Evolutionary conservation across 768 basidiomycete species (phyloP), one percentile per base, ranked within the genome.

Genomic region (Tricholomella constricta): DNA sequence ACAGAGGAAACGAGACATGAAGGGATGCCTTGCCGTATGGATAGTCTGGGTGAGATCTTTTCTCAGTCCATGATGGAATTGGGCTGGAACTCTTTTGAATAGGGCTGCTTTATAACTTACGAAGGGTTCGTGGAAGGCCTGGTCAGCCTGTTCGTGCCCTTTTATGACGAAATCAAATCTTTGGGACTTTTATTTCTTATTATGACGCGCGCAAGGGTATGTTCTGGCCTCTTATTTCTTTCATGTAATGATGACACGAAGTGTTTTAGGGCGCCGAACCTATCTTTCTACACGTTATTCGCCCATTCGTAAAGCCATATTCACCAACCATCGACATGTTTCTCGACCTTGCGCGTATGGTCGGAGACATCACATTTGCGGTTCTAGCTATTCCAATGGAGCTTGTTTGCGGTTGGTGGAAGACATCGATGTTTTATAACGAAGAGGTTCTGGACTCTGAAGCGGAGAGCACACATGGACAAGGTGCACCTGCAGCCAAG

Each of bases 211-310:
- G 83, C 91, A 53, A 75, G 85, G 69, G 91, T 58, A 36, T n/a
- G 57, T 45, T 23, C 88, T 64, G 9, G 15, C 35, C 19, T 42
- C 15, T 43, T 9, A 14, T 34, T 43, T 6, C 35, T 27, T 11
- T 9, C 19, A 42, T 38, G 41, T 55, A 31, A 36, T 45, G n/a
- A 43, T 25, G 26, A 51, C 11, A 6, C 29, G n/a, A n/a, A n/a
- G n/a, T n/a, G n/a, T n/a, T n/a, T 6, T 60, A 94, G 91, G 90
- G 89, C 23, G 89, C 92, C 25, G 92, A 94, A 69, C 92, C 91
- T 6, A 80, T 94, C 40, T 91, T 83, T 61, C 75, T 94, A 17
- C 88, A 94, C 66, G 68, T 92, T 50, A 78, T 94, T 10, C 88
- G 91, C 17, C 91, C 92, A 14, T 63, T 88, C 27, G 66, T 93